A percentile compares a stretch with the other conserved stretches of the same genome.
Evolutionary conservation across 169 alveolate species (phyloP).

Genomic region (Eimeria praecox): DNA sequence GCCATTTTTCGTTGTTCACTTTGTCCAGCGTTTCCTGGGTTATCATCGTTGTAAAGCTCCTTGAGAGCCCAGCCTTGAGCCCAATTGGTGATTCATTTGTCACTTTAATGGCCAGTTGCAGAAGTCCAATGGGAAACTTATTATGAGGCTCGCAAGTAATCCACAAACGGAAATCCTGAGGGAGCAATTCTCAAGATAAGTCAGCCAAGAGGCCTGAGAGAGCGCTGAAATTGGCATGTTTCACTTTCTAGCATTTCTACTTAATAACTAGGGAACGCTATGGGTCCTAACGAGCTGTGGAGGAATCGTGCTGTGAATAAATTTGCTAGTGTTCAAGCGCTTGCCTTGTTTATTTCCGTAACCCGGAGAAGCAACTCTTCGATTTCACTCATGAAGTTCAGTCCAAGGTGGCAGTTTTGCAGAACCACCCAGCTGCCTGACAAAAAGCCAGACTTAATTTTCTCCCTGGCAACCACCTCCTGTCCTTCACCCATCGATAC

Average conservation of each 20-base stretch:
- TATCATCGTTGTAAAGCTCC: conserved; percentile 95
- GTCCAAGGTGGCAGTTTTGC: conserved; percentile 97
- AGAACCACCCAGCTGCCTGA: conserved; percentile 97
- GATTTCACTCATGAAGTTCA: conserved; percentile 95
- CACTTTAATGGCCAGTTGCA: conserved; percentile 97
- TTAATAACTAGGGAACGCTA: background rate
- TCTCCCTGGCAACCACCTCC: conserved; percentile 94
- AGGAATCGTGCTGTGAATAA: background rate
- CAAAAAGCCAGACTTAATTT: conserved; percentile 93
- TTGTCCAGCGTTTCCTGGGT: conserved; percentile 95
- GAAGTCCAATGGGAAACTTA: conserved; percentile 97
- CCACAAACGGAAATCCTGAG: conserved; percentile 88
- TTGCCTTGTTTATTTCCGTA: conserved; percentile 93
- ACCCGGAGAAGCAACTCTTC: conserved; percentile 91
- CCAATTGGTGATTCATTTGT: conserved; percentile 98
- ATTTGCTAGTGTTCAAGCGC: background rate
- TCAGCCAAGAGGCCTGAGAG: background rate
- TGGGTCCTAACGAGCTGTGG: background rate
- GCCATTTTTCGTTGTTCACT: conserved; percentile 97
- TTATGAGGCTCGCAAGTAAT: conserved; percentile 96
- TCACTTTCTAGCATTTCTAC: background rate
- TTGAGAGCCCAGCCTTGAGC: conserved; percentile 96
- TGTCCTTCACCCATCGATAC: conserved; percentile 99
- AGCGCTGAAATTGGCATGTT: too few species aligned
- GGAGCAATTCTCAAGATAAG: conserved; percentile 87